Evolutionary conservation across 495 filamentous ascomycete species (phyloP).

Genomic region (Penicillium robsamsonii): DNA sequence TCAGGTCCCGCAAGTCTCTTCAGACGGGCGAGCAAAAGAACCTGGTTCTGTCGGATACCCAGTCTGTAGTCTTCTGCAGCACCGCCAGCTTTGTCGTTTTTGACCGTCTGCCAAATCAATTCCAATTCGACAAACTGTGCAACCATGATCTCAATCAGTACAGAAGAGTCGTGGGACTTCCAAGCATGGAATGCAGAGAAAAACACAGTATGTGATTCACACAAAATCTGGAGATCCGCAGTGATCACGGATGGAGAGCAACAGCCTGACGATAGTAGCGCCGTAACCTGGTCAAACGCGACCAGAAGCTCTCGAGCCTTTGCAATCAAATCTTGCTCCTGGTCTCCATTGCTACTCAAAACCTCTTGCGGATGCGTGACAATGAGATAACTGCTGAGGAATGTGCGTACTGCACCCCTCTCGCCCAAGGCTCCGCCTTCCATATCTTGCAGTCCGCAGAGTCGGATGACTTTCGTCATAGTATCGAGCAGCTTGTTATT

Average conservation of each 20-base stretch:
- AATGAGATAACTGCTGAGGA: slow-evolving; percentile 90
- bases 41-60: slow-evolving; percentile 91
- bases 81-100: slow-evolving; percentile 79
- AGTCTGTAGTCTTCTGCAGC: slow-evolving; percentile 88
- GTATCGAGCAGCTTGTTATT: slow-evolving; percentile 67
- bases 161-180: slow-evolving; percentile 88
- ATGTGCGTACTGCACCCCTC: slow-evolving; percentile 80
- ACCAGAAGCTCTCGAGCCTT: slow-evolving; percentile 85
- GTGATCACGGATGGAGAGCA: slow-evolving; percentile 38
- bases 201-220: slow-evolving; percentile 73
- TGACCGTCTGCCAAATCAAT: slow-evolving; percentile 94
- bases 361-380: slow-evolving; percentile 90
- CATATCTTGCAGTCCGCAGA: slow-evolving; percentile 73
- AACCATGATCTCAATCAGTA: slow-evolving; percentile 90
- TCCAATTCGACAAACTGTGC: slow-evolving; percentile 94
- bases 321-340: slow-evolving; percentile 84
- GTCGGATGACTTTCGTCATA: slow-evolving; percentile 69
- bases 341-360: slow-evolving; percentile 76
- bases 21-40: slow-evolving; percentile 81
- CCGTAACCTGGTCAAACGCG: slow-evolving; percentile 74
- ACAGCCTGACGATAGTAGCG: slow-evolving; percentile 56
- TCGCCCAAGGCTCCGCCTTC: slow-evolving; percentile 66
- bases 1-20: slow-evolving; percentile 84
- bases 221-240: slow-evolving; percentile 44
- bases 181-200: slow-evolving; percentile 90